Percentiles rank a stretch among this genome's conserved stretches.
phyloP scores from a whole-genome alignment of 306 rosid species.

The Cucurbita maxima region DNA sequence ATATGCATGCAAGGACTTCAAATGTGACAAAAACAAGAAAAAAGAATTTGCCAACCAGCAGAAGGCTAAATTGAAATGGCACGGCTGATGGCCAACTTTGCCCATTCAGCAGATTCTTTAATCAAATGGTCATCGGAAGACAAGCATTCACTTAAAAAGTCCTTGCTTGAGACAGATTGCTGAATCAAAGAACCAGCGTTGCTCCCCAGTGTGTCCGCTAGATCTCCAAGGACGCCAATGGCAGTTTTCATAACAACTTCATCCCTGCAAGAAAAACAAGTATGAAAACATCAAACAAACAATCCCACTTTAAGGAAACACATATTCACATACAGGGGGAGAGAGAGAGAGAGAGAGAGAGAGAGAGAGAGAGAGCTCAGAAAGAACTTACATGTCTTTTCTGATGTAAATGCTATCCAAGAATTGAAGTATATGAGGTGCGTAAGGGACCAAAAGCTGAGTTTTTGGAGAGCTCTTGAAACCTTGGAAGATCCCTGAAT shows the following conservation, averaged over 20 bases:
- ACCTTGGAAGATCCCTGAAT: conserved; percentile 89
- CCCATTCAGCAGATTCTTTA: conserved; percentile 94
- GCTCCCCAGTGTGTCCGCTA: conserved; percentile 88
- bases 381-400: conserved; percentile 68
- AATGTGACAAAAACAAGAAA: conserved; percentile 16
- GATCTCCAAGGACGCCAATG: conserved; percentile 86
- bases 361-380: background rate
- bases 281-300: conserved; percentile 3
- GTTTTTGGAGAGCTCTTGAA: conserved; percentile 72
- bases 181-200: conserved; percentile 81
- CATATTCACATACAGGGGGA: background rate
- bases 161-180: conserved; percentile 78
- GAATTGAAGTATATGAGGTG: conserved; percentile 75
- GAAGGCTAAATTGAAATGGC: conserved; percentile 64
- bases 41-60: conserved; percentile 21
- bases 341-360: background rate
- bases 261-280: conserved; percentile 37
- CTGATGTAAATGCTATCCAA: conserved; percentile 75
- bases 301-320: conserved; percentile 2
- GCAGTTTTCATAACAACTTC: conserved; percentile 91
- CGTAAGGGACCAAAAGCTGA: conserved; percentile 71
- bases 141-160: conserved; percentile 70
- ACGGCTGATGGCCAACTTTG: conserved; percentile 76
- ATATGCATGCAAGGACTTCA: conserved; percentile 71
- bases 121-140: conserved; percentile 78